Conservation (phyloP, 73 alveolate genomes). For the Blepharisma japonicum region DNA sequence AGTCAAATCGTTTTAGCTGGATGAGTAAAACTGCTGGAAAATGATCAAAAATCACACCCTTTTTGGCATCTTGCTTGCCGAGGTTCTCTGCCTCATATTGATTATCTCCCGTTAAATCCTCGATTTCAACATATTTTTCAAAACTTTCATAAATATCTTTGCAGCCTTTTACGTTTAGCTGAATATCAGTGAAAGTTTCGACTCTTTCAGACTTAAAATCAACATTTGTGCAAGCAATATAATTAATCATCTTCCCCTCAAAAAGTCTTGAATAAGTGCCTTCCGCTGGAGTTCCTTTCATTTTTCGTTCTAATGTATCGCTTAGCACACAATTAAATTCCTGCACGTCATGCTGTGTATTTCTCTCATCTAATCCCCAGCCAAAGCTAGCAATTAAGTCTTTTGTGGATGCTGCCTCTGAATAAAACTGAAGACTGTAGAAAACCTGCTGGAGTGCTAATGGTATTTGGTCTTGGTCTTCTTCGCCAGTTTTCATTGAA, state of each 20-base stretch:
- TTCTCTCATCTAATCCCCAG: slow-evolving; percentile 39
- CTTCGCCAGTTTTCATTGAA: slow-evolving; percentile 60
- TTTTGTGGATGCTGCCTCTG: slow-evolving; percentile 41
- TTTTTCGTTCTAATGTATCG: slow-evolving; percentile 76
- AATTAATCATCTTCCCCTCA: slow-evolving; percentile 57
- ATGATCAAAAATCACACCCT: slow-evolving; percentile 62
- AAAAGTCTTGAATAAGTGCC: slow-evolving; percentile 70
- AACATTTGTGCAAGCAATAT: not conserved
- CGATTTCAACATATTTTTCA: slow-evolving; percentile 70
- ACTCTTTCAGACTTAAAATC: not conserved
- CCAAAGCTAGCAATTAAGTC: slow-evolving; percentile 78
- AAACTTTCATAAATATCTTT: slow-evolving; percentile 61
- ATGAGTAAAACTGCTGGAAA: slow-evolving; percentile 80
- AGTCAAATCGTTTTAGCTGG: slow-evolving; percentile 76
- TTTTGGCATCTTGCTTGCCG: slow-evolving; percentile 83
- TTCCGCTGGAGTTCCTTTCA: slow-evolving; percentile 55
- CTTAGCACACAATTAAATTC: slow-evolving; percentile 70
- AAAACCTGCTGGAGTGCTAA: slow-evolving; percentile 78
- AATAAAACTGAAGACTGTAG: slow-evolving; percentile 59
- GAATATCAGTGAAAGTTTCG: slow-evolving; percentile 8
- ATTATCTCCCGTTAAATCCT: slow-evolving; percentile 75
- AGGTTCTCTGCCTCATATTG: slow-evolving; percentile 65
- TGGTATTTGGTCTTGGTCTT: slow-evolving; percentile 68
- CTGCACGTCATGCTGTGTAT: slow-evolving; percentile 79
- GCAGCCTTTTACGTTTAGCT: slow-evolving; percentile 39